phyloP scores from a whole-genome alignment of 1,284 basidiomycete species.

The Anthracocystis setariae region DNA sequence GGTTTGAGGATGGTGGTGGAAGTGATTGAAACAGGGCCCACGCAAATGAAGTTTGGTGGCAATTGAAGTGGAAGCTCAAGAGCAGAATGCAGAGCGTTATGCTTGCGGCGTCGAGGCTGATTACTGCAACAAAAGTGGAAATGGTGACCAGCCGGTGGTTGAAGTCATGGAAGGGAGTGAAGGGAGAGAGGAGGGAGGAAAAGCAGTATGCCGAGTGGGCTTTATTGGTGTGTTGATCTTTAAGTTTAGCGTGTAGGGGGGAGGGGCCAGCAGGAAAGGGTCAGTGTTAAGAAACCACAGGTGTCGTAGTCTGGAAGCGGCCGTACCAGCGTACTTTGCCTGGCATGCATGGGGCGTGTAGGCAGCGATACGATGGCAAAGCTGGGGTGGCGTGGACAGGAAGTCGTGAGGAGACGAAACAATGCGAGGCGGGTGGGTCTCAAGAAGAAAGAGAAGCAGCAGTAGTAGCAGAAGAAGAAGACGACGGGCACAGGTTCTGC shows the following conservation, averaged over 20 bases:
- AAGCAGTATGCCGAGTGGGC: not conserved
- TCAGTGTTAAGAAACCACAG: not conserved
- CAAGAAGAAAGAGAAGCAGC: too few relatives aligned
- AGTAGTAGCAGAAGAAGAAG: too few relatives aligned
- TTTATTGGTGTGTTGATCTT: conserved; percentile 18
- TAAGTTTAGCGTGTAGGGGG: conserved; percentile 8
- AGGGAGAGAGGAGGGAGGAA: not conserved
- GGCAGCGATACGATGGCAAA: too few relatives aligned
- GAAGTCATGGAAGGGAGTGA: conserved; percentile 3
- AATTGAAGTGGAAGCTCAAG: conserved; percentile 2
- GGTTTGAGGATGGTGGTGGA: not conserved
- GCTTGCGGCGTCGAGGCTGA: conserved; percentile 12
- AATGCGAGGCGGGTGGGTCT: too few relatives aligned
- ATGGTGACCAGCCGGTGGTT: conserved; percentile 19
- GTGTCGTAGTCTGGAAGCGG: too few relatives aligned
- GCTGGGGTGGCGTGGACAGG: too few relatives aligned
- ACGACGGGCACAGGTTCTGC: too few relatives aligned
- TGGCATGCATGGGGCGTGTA: too few relatives aligned
- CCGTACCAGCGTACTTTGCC: not conserved
- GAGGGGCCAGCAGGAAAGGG: not conserved
- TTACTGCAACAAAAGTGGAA: not conserved
- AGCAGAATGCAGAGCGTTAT: conserved; percentile 3
- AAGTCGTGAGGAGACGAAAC: too few relatives aligned
- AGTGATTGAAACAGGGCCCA: not conserved
- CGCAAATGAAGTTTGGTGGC: conserved; percentile 4